Percentiles rank a stretch among this genome's conserved stretches.
Conservation (phyloP, 371 early-diverging fungal species). For the Mortierella sp. region DNA sequence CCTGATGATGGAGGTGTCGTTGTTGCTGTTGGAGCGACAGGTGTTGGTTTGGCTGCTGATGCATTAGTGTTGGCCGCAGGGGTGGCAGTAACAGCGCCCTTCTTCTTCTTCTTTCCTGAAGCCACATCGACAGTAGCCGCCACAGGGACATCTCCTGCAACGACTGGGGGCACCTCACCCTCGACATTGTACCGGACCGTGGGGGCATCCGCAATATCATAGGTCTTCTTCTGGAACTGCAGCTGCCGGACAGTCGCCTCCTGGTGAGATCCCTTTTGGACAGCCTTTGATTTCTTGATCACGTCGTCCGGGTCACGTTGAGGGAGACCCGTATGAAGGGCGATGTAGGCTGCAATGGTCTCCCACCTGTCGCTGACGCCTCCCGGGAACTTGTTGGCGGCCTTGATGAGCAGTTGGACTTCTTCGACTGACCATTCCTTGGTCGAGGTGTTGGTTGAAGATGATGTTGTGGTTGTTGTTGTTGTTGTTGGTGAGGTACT, state of each 20-base stretch:
- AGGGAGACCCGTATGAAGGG: constrained; percentile 62
- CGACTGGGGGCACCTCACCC: constrained; percentile 50
- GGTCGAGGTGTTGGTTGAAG: constrained; percentile 17
- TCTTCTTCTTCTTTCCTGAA: constrained; percentile 34
- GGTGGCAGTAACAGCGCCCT: neutral
- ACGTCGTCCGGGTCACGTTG: constrained; percentile 64
- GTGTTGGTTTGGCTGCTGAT: constrained; percentile 7
- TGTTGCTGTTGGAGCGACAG: neutral
- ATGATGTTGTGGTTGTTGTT: neutral
- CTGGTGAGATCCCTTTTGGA: constrained; percentile 58
- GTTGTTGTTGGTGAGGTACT: neutral
- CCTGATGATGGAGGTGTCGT: neutral
- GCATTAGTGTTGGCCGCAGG: constrained; percentile 45
- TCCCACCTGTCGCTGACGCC: constrained; percentile 74
- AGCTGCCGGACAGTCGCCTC: constrained; percentile 56
- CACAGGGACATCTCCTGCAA: constrained; percentile 10
- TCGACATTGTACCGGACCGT: constrained; percentile 50
- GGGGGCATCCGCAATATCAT: constrained; percentile 48
- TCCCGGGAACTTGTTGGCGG: constrained; percentile 74
- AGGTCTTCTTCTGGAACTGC: constrained; percentile 56
- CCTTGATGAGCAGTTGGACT: constrained; percentile 67
- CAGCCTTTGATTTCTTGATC: constrained; percentile 62
- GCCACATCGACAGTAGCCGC: constrained; percentile 13
- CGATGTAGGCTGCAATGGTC: constrained; percentile 67
- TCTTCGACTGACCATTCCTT: constrained; percentile 68